phyloP scores from a whole-genome alignment of 495 filamentous ascomycete genomes.

The Aspergillus campestris region DNA sequence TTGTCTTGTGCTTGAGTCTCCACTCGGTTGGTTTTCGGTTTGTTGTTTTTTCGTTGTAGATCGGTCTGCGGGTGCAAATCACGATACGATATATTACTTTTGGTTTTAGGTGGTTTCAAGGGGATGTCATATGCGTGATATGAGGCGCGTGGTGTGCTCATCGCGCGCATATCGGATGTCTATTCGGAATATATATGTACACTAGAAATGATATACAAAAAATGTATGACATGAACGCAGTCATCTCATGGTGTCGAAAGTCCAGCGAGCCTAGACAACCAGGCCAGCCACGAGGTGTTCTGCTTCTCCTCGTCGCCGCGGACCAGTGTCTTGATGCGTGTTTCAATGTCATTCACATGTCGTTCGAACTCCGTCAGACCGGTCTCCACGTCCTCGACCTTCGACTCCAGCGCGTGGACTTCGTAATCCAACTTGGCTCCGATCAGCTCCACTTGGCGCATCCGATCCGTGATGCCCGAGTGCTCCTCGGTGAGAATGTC shows the following conservation, averaged over 20 bases:
- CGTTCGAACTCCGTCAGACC: conserved; percentile 72
- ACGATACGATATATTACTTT: too few relatives aligned
- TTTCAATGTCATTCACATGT: conserved; percentile 73
- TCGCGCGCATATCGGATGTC: neutral
- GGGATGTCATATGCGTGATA: too few relatives aligned
- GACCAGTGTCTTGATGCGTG: conserved; percentile 60
- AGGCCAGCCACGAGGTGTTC: conserved; percentile 46
- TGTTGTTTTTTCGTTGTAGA: too few relatives aligned
- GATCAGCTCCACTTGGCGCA: conserved; percentile 75
- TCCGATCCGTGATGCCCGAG: conserved; percentile 56
- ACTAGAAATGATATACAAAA: conserved; percentile 13
- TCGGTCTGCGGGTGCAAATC: too few relatives aligned
- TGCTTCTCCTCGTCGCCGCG: conserved; percentile 54
- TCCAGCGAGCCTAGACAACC: conserved; percentile 34
- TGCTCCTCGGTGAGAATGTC: conserved; percentile 62
- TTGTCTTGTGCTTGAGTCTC: too few relatives aligned
- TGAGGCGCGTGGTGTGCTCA: too few relatives aligned
- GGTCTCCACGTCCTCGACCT: conserved; percentile 82
- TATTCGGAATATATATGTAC: conserved; percentile 15
- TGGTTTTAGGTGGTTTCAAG: too few relatives aligned
- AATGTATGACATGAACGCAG: conserved; percentile 1
- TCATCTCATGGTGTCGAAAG: conserved; percentile 14
- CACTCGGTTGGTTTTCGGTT: too few relatives aligned
- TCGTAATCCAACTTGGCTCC: conserved; percentile 93
- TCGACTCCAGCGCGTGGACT: conserved; percentile 67